These are phyloP conservation scores for Leccinum boreale DNA, from an alignment of 768 basidiomycete species.

Conservation along the genomic window DNA sequence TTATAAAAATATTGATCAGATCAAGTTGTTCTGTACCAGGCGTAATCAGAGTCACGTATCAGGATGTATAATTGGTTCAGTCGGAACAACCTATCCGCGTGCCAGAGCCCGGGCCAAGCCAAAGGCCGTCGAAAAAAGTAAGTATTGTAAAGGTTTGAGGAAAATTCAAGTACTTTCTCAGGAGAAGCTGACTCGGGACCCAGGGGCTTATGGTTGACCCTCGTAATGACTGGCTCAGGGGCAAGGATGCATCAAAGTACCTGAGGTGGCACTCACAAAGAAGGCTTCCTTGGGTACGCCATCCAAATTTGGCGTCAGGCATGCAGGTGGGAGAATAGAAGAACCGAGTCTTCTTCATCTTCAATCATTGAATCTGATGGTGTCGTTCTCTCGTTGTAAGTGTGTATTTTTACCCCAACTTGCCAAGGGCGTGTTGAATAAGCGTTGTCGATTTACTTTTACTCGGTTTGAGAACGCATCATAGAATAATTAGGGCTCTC, in stretches of 20 bases:
- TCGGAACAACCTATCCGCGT: no score
- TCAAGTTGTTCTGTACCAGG: no score
- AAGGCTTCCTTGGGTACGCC: neutral
- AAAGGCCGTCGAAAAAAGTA: no score
- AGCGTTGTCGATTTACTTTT: neutral
- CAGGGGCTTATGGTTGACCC: neutral
- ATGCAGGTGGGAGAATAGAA: neutral
- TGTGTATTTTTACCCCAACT: neutral
- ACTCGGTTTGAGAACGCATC: neutral
- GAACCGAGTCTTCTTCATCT: neutral
- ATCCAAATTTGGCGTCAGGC: neutral
- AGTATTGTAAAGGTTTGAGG: no score
- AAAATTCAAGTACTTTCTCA: no score
- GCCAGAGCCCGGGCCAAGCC: no score
- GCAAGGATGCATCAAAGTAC: neutral
- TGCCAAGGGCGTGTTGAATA: neutral
- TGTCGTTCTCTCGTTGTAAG: neutral
- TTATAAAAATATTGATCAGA: no score
- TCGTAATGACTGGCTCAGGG: neutral
- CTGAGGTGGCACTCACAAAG: neutral
- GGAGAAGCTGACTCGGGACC: neutral
- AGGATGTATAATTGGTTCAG: no score
- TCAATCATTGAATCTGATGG: neutral
- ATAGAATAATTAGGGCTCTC: neutral
- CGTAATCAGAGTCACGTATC: no score